Evolutionary conservation across 2,329 filamentous ascomycete species (phyloP).

Genomic region (Neopestalotiopsis rosae): DNA sequence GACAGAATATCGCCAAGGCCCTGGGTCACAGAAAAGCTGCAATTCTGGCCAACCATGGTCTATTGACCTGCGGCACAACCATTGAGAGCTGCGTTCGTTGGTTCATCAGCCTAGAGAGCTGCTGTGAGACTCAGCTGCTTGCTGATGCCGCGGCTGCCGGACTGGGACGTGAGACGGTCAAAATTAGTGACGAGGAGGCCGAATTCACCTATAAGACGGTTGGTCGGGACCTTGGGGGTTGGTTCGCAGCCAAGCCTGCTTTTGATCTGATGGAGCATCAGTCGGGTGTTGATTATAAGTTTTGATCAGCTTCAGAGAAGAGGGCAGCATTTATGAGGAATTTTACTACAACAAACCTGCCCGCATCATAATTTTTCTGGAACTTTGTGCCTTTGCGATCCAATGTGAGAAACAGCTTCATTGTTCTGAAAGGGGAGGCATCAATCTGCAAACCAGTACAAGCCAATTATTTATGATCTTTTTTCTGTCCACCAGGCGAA

Average conservation of each 20-base stretch:
- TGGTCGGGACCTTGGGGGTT: constrained; percentile 66
- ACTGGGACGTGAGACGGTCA: constrained; percentile 66
- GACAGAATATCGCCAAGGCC: constrained; percentile 50
- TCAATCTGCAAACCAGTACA: too few relatives aligned
- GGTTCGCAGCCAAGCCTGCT: constrained; percentile 73
- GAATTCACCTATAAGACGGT: constrained; percentile 70
- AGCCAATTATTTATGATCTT: too few relatives aligned
- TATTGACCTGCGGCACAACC: constrained; percentile 54
- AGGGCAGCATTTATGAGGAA: background rate
- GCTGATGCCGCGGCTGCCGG: constrained; percentile 66
- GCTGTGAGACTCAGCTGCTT: constrained; percentile 53
- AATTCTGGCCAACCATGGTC: constrained; percentile 60
- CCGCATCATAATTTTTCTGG: too few relatives aligned
- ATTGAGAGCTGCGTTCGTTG: constrained; percentile 59
- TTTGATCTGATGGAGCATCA: constrained; percentile 62
- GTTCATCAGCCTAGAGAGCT: constrained; percentile 58
- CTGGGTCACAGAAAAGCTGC: constrained; percentile 56
- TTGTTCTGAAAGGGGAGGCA: too few relatives aligned
- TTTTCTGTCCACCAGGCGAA: too few relatives aligned
- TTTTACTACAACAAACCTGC: background rate
- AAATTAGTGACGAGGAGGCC: constrained; percentile 73
- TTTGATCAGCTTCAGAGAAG: constrained; percentile 19
- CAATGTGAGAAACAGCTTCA: too few relatives aligned
- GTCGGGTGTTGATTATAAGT: constrained; percentile 30
- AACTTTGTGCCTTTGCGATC: too few relatives aligned